Percentiles rank a stretch among this genome's conserved stretches.
Evolutionary conservation across 2,329 filamentous ascomycete species (phyloP).

Genomic region (Xylaria sp.): DNA sequence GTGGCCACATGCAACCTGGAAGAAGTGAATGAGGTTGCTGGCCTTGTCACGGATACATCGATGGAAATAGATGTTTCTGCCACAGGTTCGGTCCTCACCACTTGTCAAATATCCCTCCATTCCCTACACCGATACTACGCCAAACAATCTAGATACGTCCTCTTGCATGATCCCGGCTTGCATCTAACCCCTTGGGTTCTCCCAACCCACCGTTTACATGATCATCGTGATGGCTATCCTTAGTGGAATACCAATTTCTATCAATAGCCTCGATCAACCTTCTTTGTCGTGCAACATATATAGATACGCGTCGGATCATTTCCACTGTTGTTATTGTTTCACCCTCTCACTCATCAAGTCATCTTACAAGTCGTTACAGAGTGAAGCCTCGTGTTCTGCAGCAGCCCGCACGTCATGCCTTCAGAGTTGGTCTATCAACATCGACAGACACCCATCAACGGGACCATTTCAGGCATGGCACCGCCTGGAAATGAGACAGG

Average conservation of each 20-base stretch:
- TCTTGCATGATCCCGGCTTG: slow-evolving; percentile 33
- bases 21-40: slow-evolving; percentile 4
- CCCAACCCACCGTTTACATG: slow-evolving; percentile 17
- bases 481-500: slow-evolving; percentile 45
- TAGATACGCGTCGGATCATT: slow-evolving; percentile 36
- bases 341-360: slow-evolving; percentile 33
- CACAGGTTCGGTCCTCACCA: slow-evolving; percentile 15
- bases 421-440: slow-evolving; percentile 36
- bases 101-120: slow-evolving; percentile 21
- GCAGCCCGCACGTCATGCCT: slow-evolving; percentile 41
- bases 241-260: slow-evolving; percentile 19
- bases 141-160: slow-evolving; percentile 29
- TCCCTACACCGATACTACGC: slow-evolving; percentile 27
- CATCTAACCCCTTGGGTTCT: slow-evolving; percentile 21
- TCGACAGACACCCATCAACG: slow-evolving; percentile 43
- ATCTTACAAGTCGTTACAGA: slow-evolving; percentile 28
- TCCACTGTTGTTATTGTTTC: slow-evolving; percentile 35
- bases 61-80: slow-evolving; percentile 1
- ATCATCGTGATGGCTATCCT: slow-evolving; percentile 12
- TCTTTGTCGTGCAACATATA: slow-evolving; percentile 39
- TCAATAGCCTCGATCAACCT: slow-evolving; percentile 17
- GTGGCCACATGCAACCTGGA: slow-evolving; percentile 18
- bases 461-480: slow-evolving; percentile 41
- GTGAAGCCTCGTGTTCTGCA: slow-evolving; percentile 34
- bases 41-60: slow-evolving; percentile 21